Evolutionary conservation across 2,329 filamentous ascomycete species (phyloP).

Genomic region (Mycocentrospora acerina): DNA sequence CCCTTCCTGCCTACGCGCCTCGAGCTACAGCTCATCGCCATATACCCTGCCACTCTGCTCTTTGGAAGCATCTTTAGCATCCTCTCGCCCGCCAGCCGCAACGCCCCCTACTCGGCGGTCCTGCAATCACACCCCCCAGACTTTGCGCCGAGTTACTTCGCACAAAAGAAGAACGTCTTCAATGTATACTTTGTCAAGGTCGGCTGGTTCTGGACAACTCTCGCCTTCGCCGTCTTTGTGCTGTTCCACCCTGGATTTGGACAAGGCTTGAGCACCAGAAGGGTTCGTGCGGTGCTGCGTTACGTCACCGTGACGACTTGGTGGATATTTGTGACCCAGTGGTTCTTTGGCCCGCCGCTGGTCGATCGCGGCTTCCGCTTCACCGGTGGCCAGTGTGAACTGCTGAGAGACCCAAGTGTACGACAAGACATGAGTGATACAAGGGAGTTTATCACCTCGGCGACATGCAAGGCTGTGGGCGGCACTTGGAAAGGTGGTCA

Average conservation of each 20-base stretch:
- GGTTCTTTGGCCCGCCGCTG: constrained; percentile 89
- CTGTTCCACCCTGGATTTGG: constrained; percentile 64
- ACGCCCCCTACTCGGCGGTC: constrained; percentile 61
- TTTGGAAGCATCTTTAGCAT: constrained; percentile 80
- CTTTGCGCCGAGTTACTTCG: constrained; percentile 80
- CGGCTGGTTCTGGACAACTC: constrained; percentile 88
- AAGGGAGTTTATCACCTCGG: constrained; percentile 64
- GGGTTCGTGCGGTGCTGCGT: constrained; percentile 63
- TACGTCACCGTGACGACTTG: constrained; percentile 72
- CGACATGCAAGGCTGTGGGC: constrained; percentile 79
- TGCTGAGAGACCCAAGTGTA: constrained; percentile 52
- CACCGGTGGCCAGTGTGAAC: constrained; percentile 81
- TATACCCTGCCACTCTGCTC: constrained; percentile 77
- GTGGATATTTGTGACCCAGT: constrained; percentile 91
- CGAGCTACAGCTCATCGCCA: constrained; percentile 63
- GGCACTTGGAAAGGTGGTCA: constrained; percentile 91
- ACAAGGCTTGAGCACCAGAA: constrained; percentile 45
- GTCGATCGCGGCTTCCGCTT: constrained; percentile 89
- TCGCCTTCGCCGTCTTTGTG: constrained; percentile 70
- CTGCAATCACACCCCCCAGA: constrained; percentile 63
- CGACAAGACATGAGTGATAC: constrained; percentile 50
- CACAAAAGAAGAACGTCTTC: constrained; percentile 88
- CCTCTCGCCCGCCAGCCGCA: constrained; percentile 69
- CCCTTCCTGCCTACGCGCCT: constrained; percentile 70
- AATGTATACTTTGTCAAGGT: constrained; percentile 93